Evolutionary conservation across 2,329 filamentous ascomycete genomes (phyloP), one percentile per base, ranked within the genome.

Genomic region (Cadophora sp.): DNA sequence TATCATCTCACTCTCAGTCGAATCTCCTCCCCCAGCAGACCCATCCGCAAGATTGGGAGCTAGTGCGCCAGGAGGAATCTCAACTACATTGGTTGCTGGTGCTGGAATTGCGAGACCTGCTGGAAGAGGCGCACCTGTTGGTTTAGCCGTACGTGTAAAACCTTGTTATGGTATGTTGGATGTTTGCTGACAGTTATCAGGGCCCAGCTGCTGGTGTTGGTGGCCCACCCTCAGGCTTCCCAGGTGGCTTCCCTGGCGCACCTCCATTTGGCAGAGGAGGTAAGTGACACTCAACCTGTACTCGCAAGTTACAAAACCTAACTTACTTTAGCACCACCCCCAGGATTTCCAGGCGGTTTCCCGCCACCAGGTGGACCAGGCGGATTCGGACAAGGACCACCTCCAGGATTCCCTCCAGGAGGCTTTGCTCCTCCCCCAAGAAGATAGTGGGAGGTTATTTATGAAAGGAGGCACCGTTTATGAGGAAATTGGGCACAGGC

Each of bases 11-110:
- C 88, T 97, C 70, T 97, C 95, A 9, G 94, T 97, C 72, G 97
- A 99, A 79, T 97, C 95, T 67, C 95, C 96, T 65, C 96, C 96
- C 58, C 95, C 97, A 11, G 93, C 94, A 76, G 96, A 99, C 77
- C 95, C 96, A 65, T 93, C 94, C 75, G 90, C 95, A 60, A 89
- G 96, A 81, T 87, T 99, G 71, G 96, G 94, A 77, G 91, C 92
- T 80, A 88, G 87, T 73, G 89, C 89, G 34, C 86, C 91, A 37
- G 88, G 90, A 69, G 91, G 90, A 67, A 85, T 83, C 51, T 81
- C 84, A 53, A 83, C 91, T 51, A 88, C 91, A 64, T 85, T 97
- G 74, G 86, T 91, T 70, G 88, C 93, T 74, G 96, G 96, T 61
- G 92, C 94, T 71, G 96, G 96, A 76, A 93, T 98, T 73, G 91